Evolutionary conservation across 352 stramenopile genomes (phyloP), one percentile per base, ranked within the genome.

Genomic region (Aphanomyces invadans): DNA sequence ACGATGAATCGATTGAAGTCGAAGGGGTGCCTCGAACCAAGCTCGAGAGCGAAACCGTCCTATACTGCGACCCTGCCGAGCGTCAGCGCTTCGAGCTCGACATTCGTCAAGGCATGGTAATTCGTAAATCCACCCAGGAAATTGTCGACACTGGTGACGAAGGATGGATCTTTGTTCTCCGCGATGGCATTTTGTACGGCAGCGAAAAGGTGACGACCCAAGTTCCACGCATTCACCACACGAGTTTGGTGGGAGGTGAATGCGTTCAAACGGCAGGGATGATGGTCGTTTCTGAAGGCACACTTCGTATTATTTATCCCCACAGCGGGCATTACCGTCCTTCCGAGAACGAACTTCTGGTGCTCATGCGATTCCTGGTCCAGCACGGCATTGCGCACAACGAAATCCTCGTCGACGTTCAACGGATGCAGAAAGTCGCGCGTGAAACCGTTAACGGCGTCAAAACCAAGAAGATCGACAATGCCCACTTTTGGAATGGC

Each of bases 291-390:
- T 78, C 80, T 26, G 62, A 96, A 56, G 96, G 96, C 26, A 78
- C 87, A 59, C 88, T 99, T 72, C 87, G 89, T 61, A 87, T 85
- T 79, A 89, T 98, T 71, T 98, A 97, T 83, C 95, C 96, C n/a
- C 96, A 98, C 79, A 98, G 91, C n/a, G 96, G 96, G 65, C 96
- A 99, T 73, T 99, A 99, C 71, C 86, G 96, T 39, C 96, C 96
- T 42, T 93, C 88, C 25, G 95, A 99, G 74, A 88, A 96, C 62
- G 90, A 99, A 72, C 79, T 98, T 65, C 83, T 98, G 45, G 86
- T 96, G 69, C 80, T 98, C 70, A 79, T 98, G 11, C 91, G 90
- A 57, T 98, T 97, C 60, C 78, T 98, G 36, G 79, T 97, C 55
- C 77, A 84, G n/a, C 86, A 89, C 36, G 88, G 92, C 23, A 83